These are phyloP conservation scores for Brassica rapa DNA, from an alignment of 345 rosid species.

Conservation along the genomic window DNA sequence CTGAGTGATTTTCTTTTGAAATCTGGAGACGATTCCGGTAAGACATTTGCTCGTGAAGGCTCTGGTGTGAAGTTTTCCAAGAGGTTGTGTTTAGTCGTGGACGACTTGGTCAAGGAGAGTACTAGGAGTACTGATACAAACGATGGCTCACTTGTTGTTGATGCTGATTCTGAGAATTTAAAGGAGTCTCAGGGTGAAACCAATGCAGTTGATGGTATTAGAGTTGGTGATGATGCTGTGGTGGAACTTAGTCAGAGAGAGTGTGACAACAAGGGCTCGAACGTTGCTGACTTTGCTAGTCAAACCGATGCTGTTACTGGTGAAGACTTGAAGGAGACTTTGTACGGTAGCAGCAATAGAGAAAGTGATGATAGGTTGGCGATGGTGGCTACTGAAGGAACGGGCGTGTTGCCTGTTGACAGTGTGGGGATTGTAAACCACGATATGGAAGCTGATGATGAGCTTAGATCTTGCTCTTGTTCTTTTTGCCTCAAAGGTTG, in stretches of 20 bases:
- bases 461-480: constrained; percentile 74
- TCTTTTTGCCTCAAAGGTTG: constrained; percentile 87
- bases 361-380: constrained; percentile 50
- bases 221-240: constrained; percentile 1
- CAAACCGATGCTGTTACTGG: constrained; percentile 26
- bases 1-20: constrained; percentile 42
- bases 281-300: constrained; percentile 18
- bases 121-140: constrained; percentile 31
- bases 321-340: constrained; percentile 32
- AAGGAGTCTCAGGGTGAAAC: constrained; percentile 40
- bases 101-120: constrained; percentile 51
- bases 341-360: constrained; percentile 33
- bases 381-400: constrained; percentile 7
- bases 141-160: constrained; percentile 30
- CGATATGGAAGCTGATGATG: constrained; percentile 42
- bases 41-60: constrained; percentile 24
- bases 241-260: constrained; percentile 42
- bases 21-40: constrained; percentile 43
- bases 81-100: constrained; percentile 54
- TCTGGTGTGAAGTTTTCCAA: constrained; percentile 45
- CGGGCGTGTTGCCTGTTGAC: constrained; percentile 43
- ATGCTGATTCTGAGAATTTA: constrained; percentile 3
- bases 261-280: constrained; percentile 41
- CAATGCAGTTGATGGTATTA: constrained; percentile 10
- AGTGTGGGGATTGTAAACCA: constrained; percentile 41